phyloP scores from a whole-genome alignment of 2,329 filamentous ascomycete genomes.

The Colletotrichum navitas region DNA sequence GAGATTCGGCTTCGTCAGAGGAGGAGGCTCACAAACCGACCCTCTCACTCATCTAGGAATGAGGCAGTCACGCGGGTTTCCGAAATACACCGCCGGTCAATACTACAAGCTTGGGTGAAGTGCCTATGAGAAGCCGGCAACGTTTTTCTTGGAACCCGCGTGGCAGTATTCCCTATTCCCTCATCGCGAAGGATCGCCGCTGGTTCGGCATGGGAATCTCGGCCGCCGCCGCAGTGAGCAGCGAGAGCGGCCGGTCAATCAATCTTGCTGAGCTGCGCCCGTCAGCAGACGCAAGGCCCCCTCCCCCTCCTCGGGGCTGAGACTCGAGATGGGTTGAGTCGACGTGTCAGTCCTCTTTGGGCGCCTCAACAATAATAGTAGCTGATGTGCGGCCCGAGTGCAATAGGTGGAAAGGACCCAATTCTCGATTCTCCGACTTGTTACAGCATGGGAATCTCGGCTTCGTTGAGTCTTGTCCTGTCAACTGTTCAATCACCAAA shows the following conservation, averaged over 20 bases:
- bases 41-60: neutral
- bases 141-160: no score
- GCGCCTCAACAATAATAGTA: neutral
- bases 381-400: neutral
- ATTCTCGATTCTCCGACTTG: neutral
- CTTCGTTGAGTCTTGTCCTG: neutral
- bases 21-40: neutral
- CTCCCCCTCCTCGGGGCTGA: neutral
- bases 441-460: neutral
- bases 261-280: neutral
- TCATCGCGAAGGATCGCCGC: neutral
- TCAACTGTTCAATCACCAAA: neutral
- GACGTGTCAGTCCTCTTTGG: neutral
- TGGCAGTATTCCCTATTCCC: no score
- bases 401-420: neutral
- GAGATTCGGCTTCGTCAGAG: neutral
- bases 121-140: no score
- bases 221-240: neutral
- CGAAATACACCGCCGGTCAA: no score
- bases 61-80: no score
- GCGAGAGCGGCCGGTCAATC: neutral
- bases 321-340: neutral
- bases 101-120: no score
- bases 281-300: neutral
- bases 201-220: neutral